Percentiles rank a stretch among this genome's conserved stretches.
Conservation (phyloP, 2,329 filamentous ascomycete genomes). For the Alternaria hordeiaustralica region DNA sequence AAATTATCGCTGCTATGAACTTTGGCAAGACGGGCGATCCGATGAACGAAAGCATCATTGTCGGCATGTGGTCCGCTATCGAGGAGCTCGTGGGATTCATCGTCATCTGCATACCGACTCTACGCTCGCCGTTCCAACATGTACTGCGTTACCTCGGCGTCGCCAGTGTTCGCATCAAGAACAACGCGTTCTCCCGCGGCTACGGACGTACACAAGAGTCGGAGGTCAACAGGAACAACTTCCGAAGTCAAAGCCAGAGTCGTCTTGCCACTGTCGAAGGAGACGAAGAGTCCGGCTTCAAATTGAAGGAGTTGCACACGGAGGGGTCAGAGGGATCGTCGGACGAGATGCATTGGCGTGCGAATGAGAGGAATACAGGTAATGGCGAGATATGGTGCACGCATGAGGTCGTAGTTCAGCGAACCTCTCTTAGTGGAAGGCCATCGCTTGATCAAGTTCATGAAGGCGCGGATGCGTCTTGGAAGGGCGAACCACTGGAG, state of each 20-base stretch:
- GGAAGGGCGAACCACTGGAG: conserved; percentile 6
- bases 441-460: conserved; percentile 3
- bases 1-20: conserved; percentile 20
- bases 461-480: conserved; percentile 3
- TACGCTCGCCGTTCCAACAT: conserved; percentile 26
- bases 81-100: conserved; percentile 32
- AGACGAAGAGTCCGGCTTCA: background rate
- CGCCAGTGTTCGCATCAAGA: conserved; percentile 1
- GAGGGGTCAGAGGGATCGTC: conserved; percentile 8
- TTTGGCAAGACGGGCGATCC: conserved; percentile 20
- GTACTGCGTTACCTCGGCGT: conserved; percentile 18
- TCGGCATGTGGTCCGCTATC: conserved; percentile 31
- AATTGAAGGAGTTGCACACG: conserved; percentile 7
- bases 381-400: conserved; percentile 19
- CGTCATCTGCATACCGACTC: conserved; percentile 30
- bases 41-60: conserved; percentile 19
- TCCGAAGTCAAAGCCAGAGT: conserved; percentile 6
- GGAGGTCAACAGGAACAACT: background rate
- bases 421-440: conserved; percentile 11
- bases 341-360: conserved; percentile 3
- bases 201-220: conserved; percentile 6
- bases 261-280: background rate
- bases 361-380: background rate
- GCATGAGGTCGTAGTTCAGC: conserved; percentile 16
- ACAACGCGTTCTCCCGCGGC: conserved; percentile 2